Evolutionary conservation across 495 filamentous ascomycete genomes (phyloP).

Genomic region (Xylaria scruposa): DNA sequence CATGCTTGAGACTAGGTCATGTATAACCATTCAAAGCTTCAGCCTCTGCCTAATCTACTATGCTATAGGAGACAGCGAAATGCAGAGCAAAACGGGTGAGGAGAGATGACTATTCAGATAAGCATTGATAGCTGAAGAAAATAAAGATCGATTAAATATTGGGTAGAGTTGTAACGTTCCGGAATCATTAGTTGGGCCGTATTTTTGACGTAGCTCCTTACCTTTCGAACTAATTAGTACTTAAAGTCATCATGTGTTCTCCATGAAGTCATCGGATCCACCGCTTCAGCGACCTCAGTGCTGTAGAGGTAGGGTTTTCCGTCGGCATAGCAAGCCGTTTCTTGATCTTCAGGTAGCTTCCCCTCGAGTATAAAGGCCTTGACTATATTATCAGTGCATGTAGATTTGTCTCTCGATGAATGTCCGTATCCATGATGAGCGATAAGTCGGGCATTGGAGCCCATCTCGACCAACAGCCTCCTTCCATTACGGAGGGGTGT

Average conservation of each 20-base stretch:
- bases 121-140: neutral
- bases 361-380: constrained; percentile 48
- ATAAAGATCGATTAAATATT: neutral
- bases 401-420: constrained; percentile 48
- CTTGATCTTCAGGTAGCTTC: constrained; percentile 43
- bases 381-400: constrained; percentile 49
- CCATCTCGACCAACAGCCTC: constrained; percentile 51
- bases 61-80: too few species aligned
- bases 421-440: constrained; percentile 58
- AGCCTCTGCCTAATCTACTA: too few species aligned
- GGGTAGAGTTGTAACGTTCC: neutral
- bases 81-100: too few species aligned
- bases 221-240: constrained; percentile 25
- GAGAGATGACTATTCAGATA: too few species aligned
- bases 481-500: constrained; percentile 56
- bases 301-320: constrained; percentile 53
- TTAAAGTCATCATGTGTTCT: constrained; percentile 29
- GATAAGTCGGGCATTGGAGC: constrained; percentile 49
- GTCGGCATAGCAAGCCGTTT: constrained; percentile 51
- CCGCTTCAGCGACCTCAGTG: constrained; percentile 12
- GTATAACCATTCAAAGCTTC: too few species aligned
- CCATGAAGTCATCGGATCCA: neutral
- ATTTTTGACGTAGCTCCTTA: constrained; percentile 8
- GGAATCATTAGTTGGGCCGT: neutral
- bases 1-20: too few species aligned